Evolutionary conservation across 176 grass and related monocot genomes (phyloP).

Genomic region (Tuctoria greenei): DNA sequence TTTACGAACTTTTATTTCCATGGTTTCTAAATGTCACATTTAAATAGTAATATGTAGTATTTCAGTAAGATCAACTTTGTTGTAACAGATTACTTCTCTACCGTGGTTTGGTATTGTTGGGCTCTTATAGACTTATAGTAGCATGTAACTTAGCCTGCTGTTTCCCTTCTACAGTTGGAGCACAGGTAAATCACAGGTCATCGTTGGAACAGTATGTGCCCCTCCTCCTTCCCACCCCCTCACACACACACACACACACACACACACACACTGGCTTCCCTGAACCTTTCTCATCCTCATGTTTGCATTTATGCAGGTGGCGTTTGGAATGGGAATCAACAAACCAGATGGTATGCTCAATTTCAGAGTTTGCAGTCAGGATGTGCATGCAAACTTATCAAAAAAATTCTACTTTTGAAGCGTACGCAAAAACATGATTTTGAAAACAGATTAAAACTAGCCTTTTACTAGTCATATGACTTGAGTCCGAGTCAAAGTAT

Average conservation of each 20-base stretch:
- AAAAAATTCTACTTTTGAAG: slow-evolving; percentile 30
- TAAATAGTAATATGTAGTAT: neutral
- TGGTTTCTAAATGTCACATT: neutral
- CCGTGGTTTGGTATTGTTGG: slow-evolving; percentile 5
- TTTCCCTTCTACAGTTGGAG: slow-evolving; percentile 76
- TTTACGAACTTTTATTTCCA: slow-evolving; percentile 1
- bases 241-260: no score
- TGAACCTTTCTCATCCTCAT: neutral
- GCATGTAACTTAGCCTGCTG: slow-evolving; percentile 14
- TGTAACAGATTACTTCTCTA: neutral
- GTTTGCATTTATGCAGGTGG: slow-evolving; percentile 53
- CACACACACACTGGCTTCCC: neutral
- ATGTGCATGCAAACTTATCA: slow-evolving; percentile 17
- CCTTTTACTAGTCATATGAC: neutral
- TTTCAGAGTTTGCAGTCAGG: slow-evolving; percentile 10
- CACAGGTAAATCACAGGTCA: slow-evolving; percentile 87
- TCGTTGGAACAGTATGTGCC: slow-evolving; percentile 77
- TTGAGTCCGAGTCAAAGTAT: no score
- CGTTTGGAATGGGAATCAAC: slow-evolving; percentile 98
- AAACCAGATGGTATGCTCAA: slow-evolving; percentile 81
- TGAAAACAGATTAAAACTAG: slow-evolving; percentile 17
- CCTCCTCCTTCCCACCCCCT: neutral
- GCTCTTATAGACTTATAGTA: neutral
- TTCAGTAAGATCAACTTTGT: slow-evolving; percentile 6
- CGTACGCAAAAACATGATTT: neutral